phyloP scores from a whole-genome alignment of 2,329 filamentous ascomycete species.

The Arthroderma sp. region DNA sequence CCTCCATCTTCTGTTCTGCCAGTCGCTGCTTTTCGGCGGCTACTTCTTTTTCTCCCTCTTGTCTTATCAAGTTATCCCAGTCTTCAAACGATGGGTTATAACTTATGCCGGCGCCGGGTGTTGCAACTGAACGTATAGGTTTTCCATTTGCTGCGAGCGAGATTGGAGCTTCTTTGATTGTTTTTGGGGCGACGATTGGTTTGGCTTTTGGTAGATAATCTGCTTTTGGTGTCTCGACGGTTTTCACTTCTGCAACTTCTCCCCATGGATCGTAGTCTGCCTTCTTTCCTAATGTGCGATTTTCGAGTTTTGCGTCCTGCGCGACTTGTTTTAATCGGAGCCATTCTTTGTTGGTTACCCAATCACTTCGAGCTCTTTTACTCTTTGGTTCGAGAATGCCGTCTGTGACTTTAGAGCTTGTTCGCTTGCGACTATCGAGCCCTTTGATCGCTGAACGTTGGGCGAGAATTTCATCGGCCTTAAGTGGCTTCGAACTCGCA shows the following conservation, averaged over 20 bases:
- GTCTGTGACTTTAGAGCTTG: constrained; percentile 54
- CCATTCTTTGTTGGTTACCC: constrained; percentile 76
- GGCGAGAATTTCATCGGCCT: constrained; percentile 82
- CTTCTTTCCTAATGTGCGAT: constrained; percentile 43
- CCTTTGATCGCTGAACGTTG: constrained; percentile 70
- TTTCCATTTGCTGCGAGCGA: constrained; percentile 76
- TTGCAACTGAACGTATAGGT: constrained; percentile 60
- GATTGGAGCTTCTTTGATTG: constrained; percentile 62
- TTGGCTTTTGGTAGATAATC: constrained; percentile 55
- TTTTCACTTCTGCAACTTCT: constrained; percentile 24
- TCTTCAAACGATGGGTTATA: constrained; percentile 87
- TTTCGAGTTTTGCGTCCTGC: constrained; percentile 43
- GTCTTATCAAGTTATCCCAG: constrained; percentile 62
- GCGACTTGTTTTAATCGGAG: constrained; percentile 65
- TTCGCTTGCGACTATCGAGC: constrained; percentile 64
- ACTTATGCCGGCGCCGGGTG: constrained; percentile 69
- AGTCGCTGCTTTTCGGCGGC: constrained; percentile 65
- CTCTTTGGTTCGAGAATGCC: constrained; percentile 52
- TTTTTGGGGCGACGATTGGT: constrained; percentile 57
- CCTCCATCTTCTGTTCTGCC: constrained; percentile 52
- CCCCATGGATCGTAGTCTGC: constrained; percentile 65
- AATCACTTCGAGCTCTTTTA: constrained; percentile 66
- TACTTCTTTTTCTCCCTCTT: constrained; percentile 66
- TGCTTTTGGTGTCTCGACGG: constrained; percentile 40
- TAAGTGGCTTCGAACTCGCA: constrained; percentile 64